Base-by-base conservation (phyloP, 148 eudicot genomes). In the Vaccinium myrtillus region DNA sequence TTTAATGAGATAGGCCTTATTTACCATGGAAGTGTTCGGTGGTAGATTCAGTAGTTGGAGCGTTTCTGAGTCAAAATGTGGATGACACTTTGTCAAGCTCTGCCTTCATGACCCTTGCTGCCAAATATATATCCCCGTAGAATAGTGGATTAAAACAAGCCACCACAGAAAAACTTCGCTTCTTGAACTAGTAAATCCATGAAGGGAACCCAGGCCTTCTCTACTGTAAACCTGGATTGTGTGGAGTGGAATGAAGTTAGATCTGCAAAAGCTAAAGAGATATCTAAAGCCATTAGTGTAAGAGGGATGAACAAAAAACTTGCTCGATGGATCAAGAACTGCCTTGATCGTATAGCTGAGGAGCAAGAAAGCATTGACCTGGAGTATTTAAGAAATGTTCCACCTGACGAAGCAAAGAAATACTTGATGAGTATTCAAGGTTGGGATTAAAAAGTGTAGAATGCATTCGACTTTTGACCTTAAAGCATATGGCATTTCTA, bases 391-490 rank as follows among this genome's bases (percentile, higher is more conserved):
- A 91, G 97, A 74, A 86, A 91, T 49, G 91, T 90, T 81, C 94
- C 97, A 39, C 87, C 93, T 32, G 86, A 87, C 79, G 87, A 88
- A 82, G 94, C 90, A 82, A 94, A 91, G 85, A 94, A 91, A 8
- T 96, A 91, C 84, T 87, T 96, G 78, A 76, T 93, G 85, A 92
- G 95, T 89, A 87, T 96, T n/a, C 49, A 85, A 25, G 97, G 99
- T 67, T 96, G 82, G 98, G 99, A 11, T 88, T 94, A 82, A 96
- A 96, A 88, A 96, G 99, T 74, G 94, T 92, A 43, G 99, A 96
- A 86, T 96, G 97, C 76, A 83, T 94, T 75, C 89, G 95, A 80
- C 94, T 96, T 71, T 83, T 96, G 73, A 81, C 94, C 27, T 94
- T 96, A 81, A 92, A 86, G 58, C 95, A 94, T 50, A 91, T 83